Percentiles rank a stretch among this genome's conserved stretches.
These are phyloP conservation scores for Ascochyta rabiei DNA, from an alignment of 2,329 filamentous ascomycete species.

Conservation along the genomic window DNA sequence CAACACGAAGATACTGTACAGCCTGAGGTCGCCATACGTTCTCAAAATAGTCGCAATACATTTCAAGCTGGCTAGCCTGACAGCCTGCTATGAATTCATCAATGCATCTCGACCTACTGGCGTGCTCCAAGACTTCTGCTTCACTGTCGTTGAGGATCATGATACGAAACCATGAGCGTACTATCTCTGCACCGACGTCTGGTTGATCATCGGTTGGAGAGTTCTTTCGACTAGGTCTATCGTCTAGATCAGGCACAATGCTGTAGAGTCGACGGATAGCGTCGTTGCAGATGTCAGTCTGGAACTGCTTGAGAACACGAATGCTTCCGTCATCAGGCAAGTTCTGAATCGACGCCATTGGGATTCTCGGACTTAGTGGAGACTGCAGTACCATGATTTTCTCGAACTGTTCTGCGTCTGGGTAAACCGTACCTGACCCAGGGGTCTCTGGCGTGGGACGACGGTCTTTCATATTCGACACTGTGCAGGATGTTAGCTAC, in stretches of 20 bases:
- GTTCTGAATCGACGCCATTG: slow-evolving; percentile 24
- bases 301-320: slow-evolving; percentile 37
- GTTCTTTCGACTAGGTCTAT: background rate
- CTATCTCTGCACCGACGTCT: slow-evolving; percentile 32
- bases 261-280: slow-evolving; percentile 29
- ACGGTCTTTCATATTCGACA: slow-evolving; percentile 27
- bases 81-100: slow-evolving; percentile 30
- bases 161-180: slow-evolving; percentile 38
- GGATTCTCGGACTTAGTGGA: slow-evolving; percentile 29
- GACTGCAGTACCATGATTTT: slow-evolving; percentile 34
- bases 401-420: slow-evolving; percentile 16
- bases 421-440: slow-evolving; percentile 15
- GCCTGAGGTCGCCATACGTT: slow-evolving; percentile 39
- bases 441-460: slow-evolving; percentile 25
- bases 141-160: slow-evolving; percentile 41
- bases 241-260: slow-evolving; percentile 34
- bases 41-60: slow-evolving; percentile 40
- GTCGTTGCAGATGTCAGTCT: slow-evolving; percentile 30
- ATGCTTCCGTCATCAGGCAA: slow-evolving; percentile 37
- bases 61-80: slow-evolving; percentile 34
- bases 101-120: slow-evolving; percentile 31
- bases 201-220: slow-evolving; percentile 9
- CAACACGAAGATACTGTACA: slow-evolving; percentile 35
- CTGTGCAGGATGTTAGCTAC: slow-evolving; percentile 4
- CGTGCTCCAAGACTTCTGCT: slow-evolving; percentile 28